phyloP scores from a whole-genome alignment of 495 filamentous ascomycete species.

The Astrocystis sublimbata region DNA sequence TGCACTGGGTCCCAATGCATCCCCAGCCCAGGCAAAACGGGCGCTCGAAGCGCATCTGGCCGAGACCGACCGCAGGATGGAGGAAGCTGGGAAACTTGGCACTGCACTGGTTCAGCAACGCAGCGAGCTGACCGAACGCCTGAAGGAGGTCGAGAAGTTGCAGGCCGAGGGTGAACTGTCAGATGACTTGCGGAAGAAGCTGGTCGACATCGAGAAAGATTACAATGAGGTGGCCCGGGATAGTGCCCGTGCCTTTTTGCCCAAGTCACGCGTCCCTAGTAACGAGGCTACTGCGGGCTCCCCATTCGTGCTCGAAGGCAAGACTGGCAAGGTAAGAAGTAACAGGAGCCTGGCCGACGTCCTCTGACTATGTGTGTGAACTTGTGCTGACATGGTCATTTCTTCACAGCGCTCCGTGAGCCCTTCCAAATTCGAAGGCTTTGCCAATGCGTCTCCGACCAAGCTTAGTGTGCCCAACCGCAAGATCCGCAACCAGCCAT shows the following conservation, averaged over 20 bases:
- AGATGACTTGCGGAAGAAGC: conserved; percentile 77
- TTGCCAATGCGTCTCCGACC: conserved; percentile 83
- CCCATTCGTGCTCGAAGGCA: conserved; percentile 59
- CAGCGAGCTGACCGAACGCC: conserved; percentile 71
- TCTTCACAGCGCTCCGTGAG: conserved; percentile 63
- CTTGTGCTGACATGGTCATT: conserved; percentile 24
- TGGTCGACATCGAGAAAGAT: conserved; percentile 86
- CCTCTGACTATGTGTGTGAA: neutral
- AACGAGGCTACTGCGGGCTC: conserved; percentile 63
- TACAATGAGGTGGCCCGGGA: conserved; percentile 94
- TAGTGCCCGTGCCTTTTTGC: conserved; percentile 83
- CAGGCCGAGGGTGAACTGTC: conserved; percentile 80
- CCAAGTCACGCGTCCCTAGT: conserved; percentile 73
- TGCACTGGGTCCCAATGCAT: conserved; percentile 70
- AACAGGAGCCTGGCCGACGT: neutral
- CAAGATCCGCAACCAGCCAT: conserved; percentile 86
- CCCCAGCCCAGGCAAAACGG: conserved; percentile 81
- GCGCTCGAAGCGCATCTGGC: conserved; percentile 87
- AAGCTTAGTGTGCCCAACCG: conserved; percentile 83
- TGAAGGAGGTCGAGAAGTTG: conserved; percentile 81
- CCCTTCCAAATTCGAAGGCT: conserved; percentile 78
- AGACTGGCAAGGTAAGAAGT: conserved; percentile 56
- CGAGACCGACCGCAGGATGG: conserved; percentile 86
- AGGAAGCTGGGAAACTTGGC: conserved; percentile 86
- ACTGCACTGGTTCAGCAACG: conserved; percentile 83